Evolutionary conservation across 495 filamentous ascomycete genomes (phyloP).

Genomic region (Darksidea phi): DNA sequence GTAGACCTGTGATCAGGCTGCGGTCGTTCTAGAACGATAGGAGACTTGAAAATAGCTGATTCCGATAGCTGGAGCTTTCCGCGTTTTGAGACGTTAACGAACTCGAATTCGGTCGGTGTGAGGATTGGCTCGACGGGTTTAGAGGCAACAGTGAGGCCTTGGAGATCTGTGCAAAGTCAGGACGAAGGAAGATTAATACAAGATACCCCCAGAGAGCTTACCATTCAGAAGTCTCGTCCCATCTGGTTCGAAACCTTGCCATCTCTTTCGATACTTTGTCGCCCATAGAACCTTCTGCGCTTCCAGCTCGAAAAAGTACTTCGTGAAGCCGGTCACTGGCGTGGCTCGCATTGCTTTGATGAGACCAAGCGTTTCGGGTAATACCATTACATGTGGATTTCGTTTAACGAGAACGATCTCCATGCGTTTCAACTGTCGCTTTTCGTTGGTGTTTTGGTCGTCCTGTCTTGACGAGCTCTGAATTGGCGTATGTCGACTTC

Average conservation of each 20-base stretch:
- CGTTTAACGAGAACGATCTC: slow-evolving; percentile 32
- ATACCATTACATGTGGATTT: slow-evolving; percentile 18
- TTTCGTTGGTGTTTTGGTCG: background rate
- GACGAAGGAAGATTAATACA: background rate
- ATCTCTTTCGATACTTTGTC: slow-evolving; percentile 25
- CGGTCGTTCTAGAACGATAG: slow-evolving; percentile 22
- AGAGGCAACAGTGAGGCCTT: slow-evolving; percentile 16
- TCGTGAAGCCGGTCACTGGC: slow-evolving; percentile 19
- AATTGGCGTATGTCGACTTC: background rate
- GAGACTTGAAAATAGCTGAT: slow-evolving; percentile 6
- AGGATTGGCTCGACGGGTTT: slow-evolving; percentile 23
- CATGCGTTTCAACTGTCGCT: slow-evolving; percentile 21
- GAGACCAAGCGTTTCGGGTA: slow-evolving; percentile 16
- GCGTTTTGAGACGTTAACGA: slow-evolving; percentile 14
- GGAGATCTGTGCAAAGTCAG: slow-evolving; percentile 24
- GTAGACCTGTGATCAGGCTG: background rate
- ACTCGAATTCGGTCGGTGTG: slow-evolving; percentile 24
- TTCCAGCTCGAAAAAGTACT: slow-evolving; percentile 27
- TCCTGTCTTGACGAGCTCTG: background rate
- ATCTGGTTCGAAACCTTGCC: slow-evolving; percentile 31
- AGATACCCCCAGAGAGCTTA: background rate
- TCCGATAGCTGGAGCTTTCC: slow-evolving; percentile 12
- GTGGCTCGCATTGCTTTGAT: slow-evolving; percentile 11
- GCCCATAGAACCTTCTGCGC: slow-evolving; percentile 25
- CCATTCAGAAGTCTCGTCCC: slow-evolving; percentile 21